Evolutionary conservation across 1,139 yeast species (phyloP).

Genomic region (Maudiozyma humilis): DNA sequence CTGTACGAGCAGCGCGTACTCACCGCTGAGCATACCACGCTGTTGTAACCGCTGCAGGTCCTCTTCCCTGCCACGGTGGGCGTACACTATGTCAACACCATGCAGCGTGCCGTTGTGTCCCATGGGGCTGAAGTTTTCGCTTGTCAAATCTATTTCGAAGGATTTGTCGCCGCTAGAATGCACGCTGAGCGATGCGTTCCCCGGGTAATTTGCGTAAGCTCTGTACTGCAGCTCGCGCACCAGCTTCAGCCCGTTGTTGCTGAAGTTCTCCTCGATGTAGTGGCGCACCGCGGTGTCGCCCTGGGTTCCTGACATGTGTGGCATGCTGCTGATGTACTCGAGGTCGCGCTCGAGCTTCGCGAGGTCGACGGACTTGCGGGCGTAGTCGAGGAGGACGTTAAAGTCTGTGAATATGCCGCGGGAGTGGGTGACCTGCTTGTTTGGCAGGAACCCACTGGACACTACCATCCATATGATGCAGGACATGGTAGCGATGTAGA

Average conservation of each 20-base stretch:
- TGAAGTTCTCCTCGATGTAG: conserved; percentile 54
- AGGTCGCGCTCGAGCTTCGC: conserved; percentile 57
- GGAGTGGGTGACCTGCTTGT: conserved; percentile 41
- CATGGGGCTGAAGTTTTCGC: conserved; percentile 58
- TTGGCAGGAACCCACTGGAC: conserved; percentile 42
- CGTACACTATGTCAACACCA: conserved; percentile 45
- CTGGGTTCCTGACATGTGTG: conserved; percentile 80
- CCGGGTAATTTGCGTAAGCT: conserved; percentile 54
- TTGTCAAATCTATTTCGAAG: conserved; percentile 33
- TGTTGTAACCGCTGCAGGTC: conserved; percentile 46
- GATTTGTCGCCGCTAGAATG: conserved; percentile 31
- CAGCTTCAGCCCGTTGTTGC: conserved; percentile 48
- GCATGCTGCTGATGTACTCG: conserved; percentile 75
- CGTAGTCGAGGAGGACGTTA: conserved; percentile 41
- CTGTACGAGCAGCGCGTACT: conserved; percentile 51
- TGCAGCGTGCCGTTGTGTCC: conserved; percentile 50
- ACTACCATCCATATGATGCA: conserved; percentile 50
- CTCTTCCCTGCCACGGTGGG: conserved; percentile 52
- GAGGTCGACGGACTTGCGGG: conserved; percentile 46
- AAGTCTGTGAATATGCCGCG: conserved; percentile 61
- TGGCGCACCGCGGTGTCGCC: conserved; percentile 71
- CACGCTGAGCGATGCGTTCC: conserved; percentile 5
- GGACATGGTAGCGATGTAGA: conserved; percentile 62
- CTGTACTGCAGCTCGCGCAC: conserved; percentile 45
- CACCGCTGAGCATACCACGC: conserved; percentile 32